Evolutionary conservation across 768 basidiomycete genomes (phyloP), one percentile per base, ranked within the genome.

Genomic region (Agaricus sinodeliciosus): DNA sequence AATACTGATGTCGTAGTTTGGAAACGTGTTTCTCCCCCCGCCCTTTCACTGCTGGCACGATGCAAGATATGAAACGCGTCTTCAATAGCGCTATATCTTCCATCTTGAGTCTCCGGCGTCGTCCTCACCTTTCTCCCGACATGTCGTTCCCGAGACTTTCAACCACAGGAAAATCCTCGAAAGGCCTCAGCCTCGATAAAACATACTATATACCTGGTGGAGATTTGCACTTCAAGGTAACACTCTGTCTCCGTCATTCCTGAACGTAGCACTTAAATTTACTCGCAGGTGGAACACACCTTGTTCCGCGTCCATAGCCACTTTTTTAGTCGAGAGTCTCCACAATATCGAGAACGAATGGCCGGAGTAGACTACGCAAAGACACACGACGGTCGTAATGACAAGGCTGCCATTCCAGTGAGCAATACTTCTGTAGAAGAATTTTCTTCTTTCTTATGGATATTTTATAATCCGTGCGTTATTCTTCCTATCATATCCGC

Each of bases 381-480:
- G 16, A 56, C 61, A 1, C 64, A 57, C 5, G 55, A 59, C 13
- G 73, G 76, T 0, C 62, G 62, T 1, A 66, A 66, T 0, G 70
- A 76, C 16, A 5, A 52, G 0, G 67, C 64, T 4, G 70, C 76
- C 0, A 66, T 76, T 18, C 63, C 66, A 0, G 64, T 85, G 1
- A 67, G 73, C 4, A 69, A 73, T 15, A 68, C 72, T 9, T 72
- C 70, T 22, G 67, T 71, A 0, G 65, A 69, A 4, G 80, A 82
- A 18, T 81, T 84, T 49, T 69, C 74, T 13, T 73, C 74, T 0
- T 77, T 85, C 43, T 63, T 82, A 0, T 84, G 78, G 78, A 73
- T 84, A 0, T 81, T 85, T 45, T 85, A 85, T 48, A 82, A 83
- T 48, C 69, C 73, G 84, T 84, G 55, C 50, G 79, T 69, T 16